These are phyloP conservation scores for Citrus glauca DNA, from an alignment of 345 rosid species.

Conservation along the genomic window DNA sequence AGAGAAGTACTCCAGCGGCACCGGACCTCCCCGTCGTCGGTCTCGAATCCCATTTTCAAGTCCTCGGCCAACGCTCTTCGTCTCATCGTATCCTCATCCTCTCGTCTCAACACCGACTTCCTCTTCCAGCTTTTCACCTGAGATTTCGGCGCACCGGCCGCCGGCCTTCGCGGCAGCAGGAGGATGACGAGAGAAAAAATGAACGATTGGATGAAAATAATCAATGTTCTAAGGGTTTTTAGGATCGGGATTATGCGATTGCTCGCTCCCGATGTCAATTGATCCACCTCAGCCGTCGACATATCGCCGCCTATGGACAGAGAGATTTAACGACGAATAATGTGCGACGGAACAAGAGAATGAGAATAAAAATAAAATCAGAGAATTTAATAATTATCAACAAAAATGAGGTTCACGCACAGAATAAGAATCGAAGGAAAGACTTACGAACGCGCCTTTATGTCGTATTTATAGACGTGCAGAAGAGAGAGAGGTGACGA, in stretches of 20 bases:
- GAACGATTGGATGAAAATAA: constrained; percentile 48
- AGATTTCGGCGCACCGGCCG: constrained; percentile 15
- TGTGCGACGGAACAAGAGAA: not conserved
- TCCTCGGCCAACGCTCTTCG: constrained; percentile 81
- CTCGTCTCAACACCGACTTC: constrained; percentile 52
- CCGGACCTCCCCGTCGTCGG: constrained; percentile 33
- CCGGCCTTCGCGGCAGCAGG: constrained; percentile 52
- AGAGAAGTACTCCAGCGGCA: constrained; percentile 55
- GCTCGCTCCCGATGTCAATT: constrained; percentile 93
- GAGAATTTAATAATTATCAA: not conserved
- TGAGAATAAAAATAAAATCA: not conserved
- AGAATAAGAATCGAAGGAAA: not conserved
- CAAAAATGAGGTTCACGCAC: not conserved
- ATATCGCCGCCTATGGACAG: constrained; percentile 22
- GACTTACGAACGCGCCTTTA: rapidly evolving
- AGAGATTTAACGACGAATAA: not conserved
- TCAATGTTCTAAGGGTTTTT: constrained; percentile 38
- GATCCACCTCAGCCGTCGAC: constrained; percentile 75
- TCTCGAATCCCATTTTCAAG: constrained; percentile 42
- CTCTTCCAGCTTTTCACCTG: constrained; percentile 38
- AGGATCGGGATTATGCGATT: constrained; percentile 86
- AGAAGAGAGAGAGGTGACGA: not conserved
- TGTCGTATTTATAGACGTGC: constrained; percentile 15
- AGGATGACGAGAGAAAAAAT: constrained; percentile 52
- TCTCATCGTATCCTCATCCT: constrained; percentile 85